Evolutionary conservation across 371 early-diverging fungal genomes (phyloP).

Genomic region (Rhizopus stolonifer): DNA sequence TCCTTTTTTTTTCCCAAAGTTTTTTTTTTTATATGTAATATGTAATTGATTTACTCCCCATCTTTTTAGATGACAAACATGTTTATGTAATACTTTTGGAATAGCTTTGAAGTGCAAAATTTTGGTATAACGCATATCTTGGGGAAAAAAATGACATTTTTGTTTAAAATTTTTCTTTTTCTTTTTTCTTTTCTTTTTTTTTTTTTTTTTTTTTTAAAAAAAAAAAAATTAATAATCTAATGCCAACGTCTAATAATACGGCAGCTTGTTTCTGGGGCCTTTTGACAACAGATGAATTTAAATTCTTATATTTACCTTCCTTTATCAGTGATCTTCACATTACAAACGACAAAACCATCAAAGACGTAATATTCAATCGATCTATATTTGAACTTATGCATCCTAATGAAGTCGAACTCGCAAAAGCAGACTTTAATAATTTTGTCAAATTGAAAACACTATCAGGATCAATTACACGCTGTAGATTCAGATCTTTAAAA

Average conservation of each 20-base stretch:
- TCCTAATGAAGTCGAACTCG: constrained; percentile 55
- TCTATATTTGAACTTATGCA: constrained; percentile 61
- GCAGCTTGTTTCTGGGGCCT: constrained; percentile 56
- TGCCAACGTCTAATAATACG: background rate
- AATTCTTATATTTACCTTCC: constrained; percentile 48
- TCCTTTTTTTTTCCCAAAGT: too few species aligned
- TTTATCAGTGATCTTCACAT: constrained; percentile 20
- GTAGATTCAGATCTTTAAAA: background rate
- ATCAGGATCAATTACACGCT: constrained; percentile 62
- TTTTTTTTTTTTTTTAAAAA: background rate
- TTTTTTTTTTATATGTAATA: too few species aligned
- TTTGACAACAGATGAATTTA: constrained; percentile 44
- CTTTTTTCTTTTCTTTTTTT: background rate
- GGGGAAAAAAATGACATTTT: too few species aligned
- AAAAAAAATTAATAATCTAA: background rate
- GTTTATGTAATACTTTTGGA: too few species aligned
- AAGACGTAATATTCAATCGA: constrained; percentile 39
- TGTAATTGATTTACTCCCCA: too few species aligned
- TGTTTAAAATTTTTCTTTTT: background rate
- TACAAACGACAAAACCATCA: constrained; percentile 25
- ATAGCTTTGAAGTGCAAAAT: too few species aligned
- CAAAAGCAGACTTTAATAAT: constrained; percentile 49
- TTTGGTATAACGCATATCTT: too few species aligned
- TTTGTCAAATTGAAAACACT: constrained; percentile 52
- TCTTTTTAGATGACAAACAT: too few species aligned